Evolutionary conservation across 2,329 filamentous ascomycete genomes (phyloP).

Genomic region (Hirsutella rhossiliensis): DNA sequence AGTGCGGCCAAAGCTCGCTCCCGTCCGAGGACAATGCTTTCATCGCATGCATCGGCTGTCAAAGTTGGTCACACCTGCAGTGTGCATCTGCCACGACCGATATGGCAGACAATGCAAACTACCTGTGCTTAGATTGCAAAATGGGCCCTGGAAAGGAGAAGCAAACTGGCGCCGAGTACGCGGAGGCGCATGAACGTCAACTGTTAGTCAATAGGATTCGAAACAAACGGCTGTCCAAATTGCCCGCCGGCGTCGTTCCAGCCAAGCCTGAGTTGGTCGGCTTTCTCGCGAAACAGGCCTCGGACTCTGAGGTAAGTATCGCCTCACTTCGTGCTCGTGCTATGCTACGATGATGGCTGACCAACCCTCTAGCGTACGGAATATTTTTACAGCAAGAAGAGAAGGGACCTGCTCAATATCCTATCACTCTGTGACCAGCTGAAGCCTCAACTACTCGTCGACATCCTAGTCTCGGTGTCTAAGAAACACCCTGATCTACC

Average conservation of each 20-base stretch:
- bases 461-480: slow-evolving; percentile 29
- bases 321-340: too few species aligned
- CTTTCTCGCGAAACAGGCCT: slow-evolving; percentile 22
- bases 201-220: slow-evolving; percentile 18
- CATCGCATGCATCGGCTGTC: slow-evolving; percentile 10
- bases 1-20: slow-evolving; percentile 7
- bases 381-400: slow-evolving; percentile 25
- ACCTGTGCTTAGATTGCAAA: slow-evolving; percentile 10
- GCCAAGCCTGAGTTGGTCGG: slow-evolving; percentile 25
- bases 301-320: slow-evolving; percentile 19
- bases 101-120: slow-evolving; percentile 1
- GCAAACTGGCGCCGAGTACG: not conserved
- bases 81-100: slow-evolving; percentile 8
- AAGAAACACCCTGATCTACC: slow-evolving; percentile 29
- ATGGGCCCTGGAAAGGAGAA: not conserved
- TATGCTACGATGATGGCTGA: not conserved
- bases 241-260: slow-evolving; percentile 19
- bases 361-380: slow-evolving; percentile 17
- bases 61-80: slow-evolving; percentile 12
- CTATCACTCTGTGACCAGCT: slow-evolving; percentile 28
- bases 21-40: slow-evolving; percentile 3
- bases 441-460: slow-evolving; percentile 26
- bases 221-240: slow-evolving; percentile 16
- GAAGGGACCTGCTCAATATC: slow-evolving; percentile 26
- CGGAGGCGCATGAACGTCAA: slow-evolving; percentile 8